A percentile compares a stretch with the other conserved stretches of the same genome.
These are phyloP conservation scores for Ceratocystis destructans DNA, from an alignment of 2,329 filamentous ascomycete genomes.

Conservation along the genomic window DNA sequence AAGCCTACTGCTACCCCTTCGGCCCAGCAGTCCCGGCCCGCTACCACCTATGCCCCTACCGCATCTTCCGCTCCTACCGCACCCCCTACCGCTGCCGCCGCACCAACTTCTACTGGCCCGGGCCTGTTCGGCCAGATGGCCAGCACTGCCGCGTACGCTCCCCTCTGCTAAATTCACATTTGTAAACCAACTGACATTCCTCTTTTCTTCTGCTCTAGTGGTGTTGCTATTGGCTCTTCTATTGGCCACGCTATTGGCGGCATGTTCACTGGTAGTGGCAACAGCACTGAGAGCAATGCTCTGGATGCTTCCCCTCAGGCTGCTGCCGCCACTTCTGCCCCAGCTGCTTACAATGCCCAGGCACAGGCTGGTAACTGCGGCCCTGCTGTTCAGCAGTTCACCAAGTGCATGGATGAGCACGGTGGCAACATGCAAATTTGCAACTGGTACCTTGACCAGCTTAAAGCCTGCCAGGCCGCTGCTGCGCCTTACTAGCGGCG, in stretches of 20 bases:
- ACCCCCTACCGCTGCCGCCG: conserved; percentile 33
- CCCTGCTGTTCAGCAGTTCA: conserved; percentile 70
- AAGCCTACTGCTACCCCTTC: conserved; percentile 39
- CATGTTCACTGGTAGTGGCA: conserved; percentile 67
- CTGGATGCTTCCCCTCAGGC: conserved; percentile 37
- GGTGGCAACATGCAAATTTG: conserved; percentile 89
- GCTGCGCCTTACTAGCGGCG: conserved; percentile 16
- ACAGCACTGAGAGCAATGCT: conserved; percentile 26
- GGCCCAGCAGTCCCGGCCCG: conserved; percentile 53
- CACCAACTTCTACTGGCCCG: conserved; percentile 51
- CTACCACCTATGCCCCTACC: conserved; percentile 47
- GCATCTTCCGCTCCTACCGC: conserved; percentile 37
- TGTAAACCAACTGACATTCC: background rate
- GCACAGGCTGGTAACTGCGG: conserved; percentile 47
- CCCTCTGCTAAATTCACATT: conserved; percentile 1
- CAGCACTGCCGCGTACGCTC: conserved; percentile 80
- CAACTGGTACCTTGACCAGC: conserved; percentile 95
- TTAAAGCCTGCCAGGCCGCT: conserved; percentile 30
- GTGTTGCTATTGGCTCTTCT: conserved; percentile 89
- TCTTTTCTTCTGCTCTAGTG: conserved; percentile 40
- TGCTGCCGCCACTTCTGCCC: conserved; percentile 31
- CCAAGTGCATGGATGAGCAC: conserved; percentile 93
- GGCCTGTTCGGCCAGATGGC: conserved; percentile 96
- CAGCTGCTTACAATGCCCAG: conserved; percentile 34
- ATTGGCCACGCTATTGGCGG: conserved; percentile 91